These are phyloP conservation scores for Sphagnum contortum DNA, from an alignment of 225 moss, liverwort and hornwort genomes.

Conservation along the genomic window DNA sequence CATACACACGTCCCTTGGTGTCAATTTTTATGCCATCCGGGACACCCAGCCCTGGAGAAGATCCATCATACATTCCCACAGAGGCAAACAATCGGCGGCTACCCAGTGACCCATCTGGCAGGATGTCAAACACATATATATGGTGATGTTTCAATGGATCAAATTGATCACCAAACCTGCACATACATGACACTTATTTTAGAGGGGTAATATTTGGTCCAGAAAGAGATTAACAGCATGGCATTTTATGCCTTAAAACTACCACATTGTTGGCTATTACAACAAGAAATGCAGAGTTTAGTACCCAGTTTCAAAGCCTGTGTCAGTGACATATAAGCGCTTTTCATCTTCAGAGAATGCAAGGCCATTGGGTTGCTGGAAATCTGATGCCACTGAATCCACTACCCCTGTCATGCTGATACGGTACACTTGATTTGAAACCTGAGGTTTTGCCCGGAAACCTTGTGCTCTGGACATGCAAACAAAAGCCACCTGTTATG, in stretches of 20 bases:
- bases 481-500: neutral
- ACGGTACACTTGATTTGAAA: conserved; percentile 43
- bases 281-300: neutral
- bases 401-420: conserved; percentile 38
- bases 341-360: conserved; percentile 50
- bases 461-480: conserved; percentile 36
- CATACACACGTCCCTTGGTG: conserved; percentile 41
- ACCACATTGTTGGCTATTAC: neutral
- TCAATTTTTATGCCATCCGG: conserved; percentile 51
- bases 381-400: conserved; percentile 50
- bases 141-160: conserved; percentile 26
- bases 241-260: no score
- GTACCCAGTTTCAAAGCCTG: conserved; percentile 18
- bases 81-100: conserved; percentile 24
- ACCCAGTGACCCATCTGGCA: conserved; percentile 12
- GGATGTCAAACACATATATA: conserved; percentile 25
- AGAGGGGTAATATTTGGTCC: no score
- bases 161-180: conserved; percentile 11
- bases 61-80: conserved; percentile 36
- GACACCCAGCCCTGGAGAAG: conserved; percentile 14
- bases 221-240: no score
- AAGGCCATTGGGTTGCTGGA: conserved; percentile 44
- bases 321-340: conserved; percentile 36
- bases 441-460: conserved; percentile 28
- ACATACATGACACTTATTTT: neutral